These are phyloP conservation scores for Ustilago crameri DNA, from an alignment of 1,284 basidiomycete species.

Conservation along the genomic window DNA sequence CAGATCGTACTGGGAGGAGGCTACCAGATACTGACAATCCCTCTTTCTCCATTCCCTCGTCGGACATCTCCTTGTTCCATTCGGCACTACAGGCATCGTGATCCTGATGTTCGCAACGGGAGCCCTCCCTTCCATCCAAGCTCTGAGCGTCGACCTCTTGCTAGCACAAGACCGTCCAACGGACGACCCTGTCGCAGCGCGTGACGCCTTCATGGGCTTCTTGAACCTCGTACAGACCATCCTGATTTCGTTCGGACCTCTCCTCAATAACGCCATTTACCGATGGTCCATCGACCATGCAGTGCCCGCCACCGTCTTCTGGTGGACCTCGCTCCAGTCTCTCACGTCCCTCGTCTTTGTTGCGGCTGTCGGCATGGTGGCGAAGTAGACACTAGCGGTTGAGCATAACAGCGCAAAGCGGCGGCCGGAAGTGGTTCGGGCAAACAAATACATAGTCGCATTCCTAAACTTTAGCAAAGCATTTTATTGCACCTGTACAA, in stretches of 20 bases:
- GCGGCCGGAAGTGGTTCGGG: too few relatives aligned
- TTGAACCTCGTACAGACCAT: conserved; percentile 19
- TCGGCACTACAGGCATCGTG: conserved; percentile 2
- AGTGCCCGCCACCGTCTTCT: conserved; percentile 17
- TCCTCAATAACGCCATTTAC: conserved; percentile 41
- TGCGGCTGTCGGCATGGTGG: conserved; percentile 5
- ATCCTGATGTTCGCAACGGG: conserved; percentile 22
- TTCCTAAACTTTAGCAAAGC: neutral
- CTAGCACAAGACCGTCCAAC: conserved; percentile 32
- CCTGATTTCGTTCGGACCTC: conserved; percentile 10
- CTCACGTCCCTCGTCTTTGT: conserved; percentile 20
- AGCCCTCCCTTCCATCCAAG: conserved; percentile 26
- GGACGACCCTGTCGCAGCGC: conserved; percentile 21
- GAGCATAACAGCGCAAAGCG: too few relatives aligned
- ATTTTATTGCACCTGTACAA: neutral
- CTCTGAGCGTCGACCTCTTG: conserved; percentile 39
- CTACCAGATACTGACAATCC: too few relatives aligned
- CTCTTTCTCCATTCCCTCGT: too few relatives aligned
- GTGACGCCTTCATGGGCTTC: conserved; percentile 44
- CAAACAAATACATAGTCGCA: too few relatives aligned
- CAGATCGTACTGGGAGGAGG: too few relatives aligned
- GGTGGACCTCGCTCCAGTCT: conserved; percentile 21
- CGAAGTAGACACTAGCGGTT: neutral
- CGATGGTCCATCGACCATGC: conserved; percentile 30
- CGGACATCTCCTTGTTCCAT: too few relatives aligned